Evolutionary conservation across 2,329 filamentous ascomycete genomes (phyloP), one percentile per base, ranked within the genome.

Genomic region (Monosporascus sp.): DNA sequence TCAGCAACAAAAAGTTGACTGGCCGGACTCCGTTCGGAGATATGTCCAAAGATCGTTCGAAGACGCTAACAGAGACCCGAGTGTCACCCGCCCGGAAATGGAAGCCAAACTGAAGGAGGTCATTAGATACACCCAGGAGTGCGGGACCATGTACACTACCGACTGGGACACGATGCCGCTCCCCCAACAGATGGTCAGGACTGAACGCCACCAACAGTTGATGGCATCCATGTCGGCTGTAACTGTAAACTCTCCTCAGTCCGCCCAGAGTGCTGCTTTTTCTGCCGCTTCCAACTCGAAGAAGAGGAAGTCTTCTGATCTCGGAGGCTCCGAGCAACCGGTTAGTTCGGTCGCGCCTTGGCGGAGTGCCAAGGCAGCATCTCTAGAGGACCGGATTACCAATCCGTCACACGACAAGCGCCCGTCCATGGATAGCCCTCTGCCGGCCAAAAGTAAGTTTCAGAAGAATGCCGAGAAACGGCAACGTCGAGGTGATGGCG

Each of bases 31-130:
- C n/a, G 90, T 97, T 56, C 88, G 91, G 63, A 78, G 81, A 60
- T 97, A 97, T 73, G 93, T 97, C 34, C 87, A 91, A 65, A 86
- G 91, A 66, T 92, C 91, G 26, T 97, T 97, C 69, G 84, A 89
- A 49, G 82, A 84, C 26, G 82, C 85, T 54, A 89, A 91, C 67
- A 76, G 85, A 59, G 80, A 88, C 57, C 65, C 80, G 5, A 79
- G 81, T 40, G 82, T 92, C 46, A 70, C 76, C 49, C 81, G 82
- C 51, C 65, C 79, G 51, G 91, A 96, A 53, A 87, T 97, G 79
- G 88, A 96, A 70, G 77, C 78, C 56, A 95, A 91, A 67, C 77
- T 99, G 59, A 96, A 93, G 72, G 76, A 86, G 56, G 87, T 91
- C 61, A 97, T 99, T 68, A 90, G 87, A 56, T 79, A 85, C 52